phyloP scores from a whole-genome alignment of 2,329 filamentous ascomycete genomes.

The Calycina marina region DNA sequence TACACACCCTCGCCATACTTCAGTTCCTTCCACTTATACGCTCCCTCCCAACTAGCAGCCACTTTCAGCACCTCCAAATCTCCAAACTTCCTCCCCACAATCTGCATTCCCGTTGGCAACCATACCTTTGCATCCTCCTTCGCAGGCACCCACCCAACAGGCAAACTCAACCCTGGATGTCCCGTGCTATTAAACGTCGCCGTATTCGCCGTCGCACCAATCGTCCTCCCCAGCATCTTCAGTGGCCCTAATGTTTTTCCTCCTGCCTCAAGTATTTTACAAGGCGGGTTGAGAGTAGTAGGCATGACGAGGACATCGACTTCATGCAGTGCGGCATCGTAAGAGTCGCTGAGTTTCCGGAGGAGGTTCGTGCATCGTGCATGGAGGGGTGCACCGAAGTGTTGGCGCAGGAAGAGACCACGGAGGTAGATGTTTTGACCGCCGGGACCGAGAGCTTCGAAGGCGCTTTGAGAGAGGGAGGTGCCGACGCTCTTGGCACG shows the following conservation, averaged over 20 bases:
- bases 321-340: conserved; percentile 26
- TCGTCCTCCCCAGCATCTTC: too few species aligned
- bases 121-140: conserved; percentile 15
- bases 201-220: conserved; percentile 42
- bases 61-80: conserved; percentile 18
- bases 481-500: too few species aligned
- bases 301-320: conserved; percentile 34
- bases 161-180: conserved; percentile 38
- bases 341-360: conserved; percentile 30
- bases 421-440: not conserved
- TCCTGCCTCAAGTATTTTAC: conserved; percentile 14
- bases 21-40: conserved; percentile 10
- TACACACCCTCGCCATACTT: too few species aligned
- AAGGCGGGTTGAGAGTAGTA: not conserved
- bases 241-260: conserved; percentile 35
- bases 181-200: conserved; percentile 41
- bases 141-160: conserved; percentile 29
- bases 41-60: conserved; percentile 31
- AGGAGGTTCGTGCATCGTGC: conserved; percentile 31
- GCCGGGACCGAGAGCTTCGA: not conserved
- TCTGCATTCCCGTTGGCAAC: conserved; percentile 8
- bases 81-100: conserved; percentile 1
- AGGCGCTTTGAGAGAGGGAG: too few species aligned
- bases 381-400: conserved; percentile 13
- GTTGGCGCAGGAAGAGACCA: too few species aligned